Evolutionary conservation across 257 asterid species (phyloP).

Genomic region (Nicotiana attenuata): DNA sequence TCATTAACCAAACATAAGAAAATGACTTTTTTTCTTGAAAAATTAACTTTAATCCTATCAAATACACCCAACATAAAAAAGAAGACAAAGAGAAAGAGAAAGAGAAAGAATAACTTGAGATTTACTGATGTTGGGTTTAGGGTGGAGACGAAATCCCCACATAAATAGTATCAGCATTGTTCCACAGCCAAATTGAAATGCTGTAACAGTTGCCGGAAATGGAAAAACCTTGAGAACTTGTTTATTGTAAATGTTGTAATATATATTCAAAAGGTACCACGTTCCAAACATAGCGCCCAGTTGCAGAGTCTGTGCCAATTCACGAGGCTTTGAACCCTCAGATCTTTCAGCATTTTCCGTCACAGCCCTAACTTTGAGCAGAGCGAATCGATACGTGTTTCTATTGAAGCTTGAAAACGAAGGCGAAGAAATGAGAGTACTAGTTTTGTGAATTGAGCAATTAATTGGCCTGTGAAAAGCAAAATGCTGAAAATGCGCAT

Average conservation of each 20-base stretch:
- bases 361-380: conserved; percentile 21
- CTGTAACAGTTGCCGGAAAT: conserved; percentile 74
- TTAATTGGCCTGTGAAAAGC: conserved; percentile 6
- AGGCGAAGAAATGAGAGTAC: no score
- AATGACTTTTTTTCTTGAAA: neutral
- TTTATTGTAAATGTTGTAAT: conserved; percentile 83
- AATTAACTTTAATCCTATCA: neutral
- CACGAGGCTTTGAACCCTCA: conserved; percentile 15
- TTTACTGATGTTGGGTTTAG: conserved; percentile 52
- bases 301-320: conserved; percentile 29
- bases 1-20: neutral
- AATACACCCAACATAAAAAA: neutral
- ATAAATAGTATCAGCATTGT: conserved; percentile 44
- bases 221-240: conserved; percentile 85
- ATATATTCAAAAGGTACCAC: conserved; percentile 76
- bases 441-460: neutral
- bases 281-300: conserved; percentile 67
- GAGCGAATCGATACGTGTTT: neutral
- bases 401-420: no score
- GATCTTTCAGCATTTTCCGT: conserved; percentile 31
- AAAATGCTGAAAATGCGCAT: neutral
- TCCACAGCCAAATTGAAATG: conserved; percentile 85
- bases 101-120: conserved; percentile 49
- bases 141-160: conserved; percentile 76
- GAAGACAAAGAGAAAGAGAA: neutral